Evolutionary conservation across 306 rosid species (phyloP).

Genomic region (Medicago ruthenica): DNA sequence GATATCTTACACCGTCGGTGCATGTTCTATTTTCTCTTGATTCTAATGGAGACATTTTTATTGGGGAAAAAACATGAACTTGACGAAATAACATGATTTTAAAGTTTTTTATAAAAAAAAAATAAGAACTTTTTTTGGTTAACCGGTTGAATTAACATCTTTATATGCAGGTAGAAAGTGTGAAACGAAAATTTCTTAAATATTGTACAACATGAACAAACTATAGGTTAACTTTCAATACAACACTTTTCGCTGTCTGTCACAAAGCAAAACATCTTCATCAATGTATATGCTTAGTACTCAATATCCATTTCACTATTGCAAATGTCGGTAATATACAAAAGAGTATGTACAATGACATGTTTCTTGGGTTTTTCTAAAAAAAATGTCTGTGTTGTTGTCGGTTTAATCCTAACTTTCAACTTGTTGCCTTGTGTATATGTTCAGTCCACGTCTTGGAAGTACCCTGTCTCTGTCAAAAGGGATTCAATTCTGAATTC

Average conservation of each 20-base stretch:
- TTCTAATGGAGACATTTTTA: no score
- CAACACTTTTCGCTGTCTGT: not conserved
- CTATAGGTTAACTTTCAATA: not conserved
- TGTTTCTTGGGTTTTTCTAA: no score
- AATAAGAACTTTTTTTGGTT: no score
- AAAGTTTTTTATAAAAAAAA: no score
- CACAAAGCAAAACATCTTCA: not conserved
- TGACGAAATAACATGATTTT: no score
- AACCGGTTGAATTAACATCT: no score
- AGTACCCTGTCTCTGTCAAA: not conserved
- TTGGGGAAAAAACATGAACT: no score
- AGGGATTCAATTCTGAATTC: not conserved
- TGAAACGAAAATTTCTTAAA: not conserved
- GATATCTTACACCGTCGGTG: no score
- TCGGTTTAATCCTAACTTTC: conserved; percentile 21
- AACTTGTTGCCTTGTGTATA: conserved; percentile 21
- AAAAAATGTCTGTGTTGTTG: not conserved
- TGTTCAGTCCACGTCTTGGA: conserved; percentile 38
- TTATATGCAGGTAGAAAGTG: not conserved
- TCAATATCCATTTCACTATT: not conserved
- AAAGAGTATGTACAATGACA: not conserved
- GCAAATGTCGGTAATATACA: not conserved
- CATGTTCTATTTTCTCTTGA: no score
- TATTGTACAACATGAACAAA: not conserved
- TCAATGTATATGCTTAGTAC: not conserved